phyloP scores from a whole-genome alignment of 2,329 filamentous ascomycete species.

The Hypoxylon sp. region DNA sequence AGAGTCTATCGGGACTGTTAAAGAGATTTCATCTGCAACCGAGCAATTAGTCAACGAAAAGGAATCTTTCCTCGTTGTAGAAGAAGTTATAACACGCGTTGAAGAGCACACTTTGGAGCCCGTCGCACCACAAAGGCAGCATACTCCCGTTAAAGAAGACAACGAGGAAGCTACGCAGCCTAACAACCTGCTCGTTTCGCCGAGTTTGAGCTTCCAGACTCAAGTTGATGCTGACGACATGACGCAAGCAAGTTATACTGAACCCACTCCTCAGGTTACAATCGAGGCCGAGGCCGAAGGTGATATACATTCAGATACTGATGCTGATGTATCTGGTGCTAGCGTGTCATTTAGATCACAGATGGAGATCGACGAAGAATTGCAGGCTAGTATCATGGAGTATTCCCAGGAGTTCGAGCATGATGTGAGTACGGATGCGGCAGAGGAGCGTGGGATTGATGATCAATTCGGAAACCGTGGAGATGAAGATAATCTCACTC shows the following conservation, averaged over 20 bases:
- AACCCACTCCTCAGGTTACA: slow-evolving; percentile 13
- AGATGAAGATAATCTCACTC: slow-evolving; percentile 10
- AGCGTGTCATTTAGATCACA: slow-evolving; percentile 45
- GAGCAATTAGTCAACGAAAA: slow-evolving; percentile 5
- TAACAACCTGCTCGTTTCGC: slow-evolving; percentile 22
- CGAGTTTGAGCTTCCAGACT: slow-evolving; percentile 42
- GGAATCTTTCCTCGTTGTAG: neutral
- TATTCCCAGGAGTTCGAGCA: slow-evolving; percentile 36
- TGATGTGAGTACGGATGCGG: neutral
- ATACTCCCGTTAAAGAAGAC: slow-evolving; percentile 4
- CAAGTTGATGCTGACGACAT: slow-evolving; percentile 40
- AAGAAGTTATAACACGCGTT: slow-evolving; percentile 2
- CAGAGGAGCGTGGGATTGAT: slow-evolving; percentile 8
- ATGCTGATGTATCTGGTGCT: slow-evolving; percentile 25
- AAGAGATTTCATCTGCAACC: slow-evolving; percentile 1
- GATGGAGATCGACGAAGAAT: slow-evolving; percentile 50
- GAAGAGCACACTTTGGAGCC: slow-evolving; percentile 10
- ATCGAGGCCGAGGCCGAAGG: slow-evolving; percentile 5
- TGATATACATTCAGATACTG: slow-evolving; percentile 6
- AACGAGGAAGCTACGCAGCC: slow-evolving; percentile 5
- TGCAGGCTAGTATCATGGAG: slow-evolving; percentile 50
- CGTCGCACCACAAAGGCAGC: neutral
- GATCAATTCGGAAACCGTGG: slow-evolving; percentile 12
- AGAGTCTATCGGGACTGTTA: neutral
- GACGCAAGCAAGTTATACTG: slow-evolving; percentile 24